A percentile compares a stretch with the other conserved stretches of the same genome.
phyloP scores from a whole-genome alignment of 768 basidiomycete genomes.

The Tulasnella sp. region DNA sequence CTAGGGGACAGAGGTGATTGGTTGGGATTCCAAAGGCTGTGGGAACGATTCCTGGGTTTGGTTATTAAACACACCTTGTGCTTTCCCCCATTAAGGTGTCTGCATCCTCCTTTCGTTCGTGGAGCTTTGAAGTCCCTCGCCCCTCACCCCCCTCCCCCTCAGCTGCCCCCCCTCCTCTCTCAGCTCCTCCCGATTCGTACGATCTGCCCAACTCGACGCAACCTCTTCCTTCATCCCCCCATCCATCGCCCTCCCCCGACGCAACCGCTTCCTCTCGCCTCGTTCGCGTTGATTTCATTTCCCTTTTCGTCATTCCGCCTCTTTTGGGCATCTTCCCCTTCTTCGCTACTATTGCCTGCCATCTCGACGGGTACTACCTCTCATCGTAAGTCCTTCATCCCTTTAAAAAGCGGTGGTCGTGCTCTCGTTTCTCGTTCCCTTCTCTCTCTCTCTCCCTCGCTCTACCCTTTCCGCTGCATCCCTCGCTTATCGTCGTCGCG shows the following conservation, averaged over 20 bases:
- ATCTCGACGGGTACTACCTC: not conserved
- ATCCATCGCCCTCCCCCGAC: constrained; percentile 1
- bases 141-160: not conserved
- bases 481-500: not conserved
- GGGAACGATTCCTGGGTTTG: not conserved
- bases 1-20: not conserved
- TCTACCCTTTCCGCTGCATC: not conserved
- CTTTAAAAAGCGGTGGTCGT: not conserved
- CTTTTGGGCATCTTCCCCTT: not conserved
- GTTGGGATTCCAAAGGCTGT: not conserved
- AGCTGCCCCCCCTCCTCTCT: not conserved
- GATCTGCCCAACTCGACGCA: constrained; percentile 10
- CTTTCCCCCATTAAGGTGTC: constrained; percentile 7
- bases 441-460: not conserved
- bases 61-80: not conserved
- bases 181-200: constrained; percentile 4
- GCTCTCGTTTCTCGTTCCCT: not conserved
- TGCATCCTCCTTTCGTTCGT: constrained; percentile 7
- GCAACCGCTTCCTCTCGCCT: not conserved
- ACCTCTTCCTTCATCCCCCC: not conserved
- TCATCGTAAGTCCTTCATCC: not conserved
- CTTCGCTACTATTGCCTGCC: not conserved
- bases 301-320: not conserved
- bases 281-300: constrained; percentile 17
- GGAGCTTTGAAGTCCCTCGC: not conserved